Evolutionary conservation across 1,139 yeast genomes (phyloP).

Genomic region (Hemisphaericaspora subhashii): DNA sequence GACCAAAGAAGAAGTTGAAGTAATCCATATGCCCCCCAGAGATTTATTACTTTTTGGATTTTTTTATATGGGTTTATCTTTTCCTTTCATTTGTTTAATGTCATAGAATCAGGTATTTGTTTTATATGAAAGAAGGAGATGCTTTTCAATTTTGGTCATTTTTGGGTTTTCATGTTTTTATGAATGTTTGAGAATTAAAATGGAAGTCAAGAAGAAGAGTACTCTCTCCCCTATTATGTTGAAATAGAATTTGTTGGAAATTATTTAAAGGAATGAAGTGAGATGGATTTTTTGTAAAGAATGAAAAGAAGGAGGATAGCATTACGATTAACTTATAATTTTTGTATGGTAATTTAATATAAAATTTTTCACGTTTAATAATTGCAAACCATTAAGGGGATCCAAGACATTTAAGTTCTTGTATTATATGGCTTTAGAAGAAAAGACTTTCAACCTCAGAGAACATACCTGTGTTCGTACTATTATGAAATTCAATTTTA

Average conservation of each 20-base stretch:
- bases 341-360: slow-evolving; percentile 7
- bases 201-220: not conserved
- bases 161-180: not conserved
- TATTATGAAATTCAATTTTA: too few species aligned
- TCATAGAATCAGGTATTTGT: slow-evolving; percentile 3
- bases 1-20: slow-evolving; percentile 99
- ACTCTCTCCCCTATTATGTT: not conserved
- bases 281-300: not conserved
- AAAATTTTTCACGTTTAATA: slow-evolving; percentile 5
- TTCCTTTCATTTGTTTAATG: slow-evolving; percentile 7
- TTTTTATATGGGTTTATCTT: slow-evolving; percentile 10
- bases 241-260: not conserved
- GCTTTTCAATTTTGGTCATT: not conserved
- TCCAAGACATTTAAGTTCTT: not conserved
- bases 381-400: not conserved
- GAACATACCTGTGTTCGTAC: too few species aligned
- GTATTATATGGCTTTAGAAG: not conserved
- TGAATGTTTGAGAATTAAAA: not conserved
- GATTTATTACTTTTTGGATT: slow-evolving; percentile 23
- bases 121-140: not conserved
- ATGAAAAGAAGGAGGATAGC: slow-evolving; percentile 2
- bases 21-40: slow-evolving; percentile 43
- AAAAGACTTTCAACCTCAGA: not conserved
- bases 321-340: slow-evolving; percentile 5
- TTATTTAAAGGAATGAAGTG: not conserved